Evolutionary conservation across 352 stramenopile genomes (phyloP).

Genomic region (Phytopythium mirpurense): DNA sequence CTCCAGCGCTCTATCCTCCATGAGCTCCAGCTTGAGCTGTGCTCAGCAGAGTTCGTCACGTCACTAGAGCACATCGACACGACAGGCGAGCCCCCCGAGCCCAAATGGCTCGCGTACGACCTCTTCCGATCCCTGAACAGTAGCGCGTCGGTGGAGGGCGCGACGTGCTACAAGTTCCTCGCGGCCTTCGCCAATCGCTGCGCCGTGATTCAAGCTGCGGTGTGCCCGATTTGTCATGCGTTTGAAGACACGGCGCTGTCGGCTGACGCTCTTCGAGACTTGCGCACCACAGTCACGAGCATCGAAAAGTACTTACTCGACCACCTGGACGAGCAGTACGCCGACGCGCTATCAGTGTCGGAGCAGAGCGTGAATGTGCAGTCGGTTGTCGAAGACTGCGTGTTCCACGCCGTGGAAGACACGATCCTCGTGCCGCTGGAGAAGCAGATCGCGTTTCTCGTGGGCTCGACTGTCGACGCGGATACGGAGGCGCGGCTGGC

Average conservation of each 20-base stretch:
- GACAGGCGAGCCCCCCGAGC: slow-evolving; percentile 48
- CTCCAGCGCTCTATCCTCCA: slow-evolving; percentile 54
- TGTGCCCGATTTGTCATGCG: slow-evolving; percentile 45
- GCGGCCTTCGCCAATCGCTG: slow-evolving; percentile 71
- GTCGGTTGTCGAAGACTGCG: slow-evolving; percentile 55
- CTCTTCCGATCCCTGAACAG: slow-evolving; percentile 70
- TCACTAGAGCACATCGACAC: slow-evolving; percentile 77
- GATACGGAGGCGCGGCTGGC: slow-evolving; percentile 46
- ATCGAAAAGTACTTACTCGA: slow-evolving; percentile 79
- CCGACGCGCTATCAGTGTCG: slow-evolving; percentile 50
- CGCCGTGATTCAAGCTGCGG: slow-evolving; percentile 53
- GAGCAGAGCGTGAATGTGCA: slow-evolving; percentile 52
- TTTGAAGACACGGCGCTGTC: slow-evolving; percentile 52
- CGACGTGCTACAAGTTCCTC: slow-evolving; percentile 75
- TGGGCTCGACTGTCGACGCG: slow-evolving; percentile 54
- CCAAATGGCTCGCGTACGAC: slow-evolving; percentile 77
- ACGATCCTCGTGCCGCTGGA: slow-evolving; percentile 72
- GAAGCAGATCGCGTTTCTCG: slow-evolving; percentile 68
- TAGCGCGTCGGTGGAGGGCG: slow-evolving; percentile 51
- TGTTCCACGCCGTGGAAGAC: slow-evolving; percentile 72
- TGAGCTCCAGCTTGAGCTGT: slow-evolving; percentile 70
- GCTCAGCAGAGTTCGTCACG: slow-evolving; percentile 66
- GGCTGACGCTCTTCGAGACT: slow-evolving; percentile 48
- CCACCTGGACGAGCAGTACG: slow-evolving; percentile 57
- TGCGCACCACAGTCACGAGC: slow-evolving; percentile 61